Evolutionary conservation across 1,284 basidiomycete species (phyloP), one percentile per base, ranked within the genome.

Genomic region (Ustilago cynodontis): DNA sequence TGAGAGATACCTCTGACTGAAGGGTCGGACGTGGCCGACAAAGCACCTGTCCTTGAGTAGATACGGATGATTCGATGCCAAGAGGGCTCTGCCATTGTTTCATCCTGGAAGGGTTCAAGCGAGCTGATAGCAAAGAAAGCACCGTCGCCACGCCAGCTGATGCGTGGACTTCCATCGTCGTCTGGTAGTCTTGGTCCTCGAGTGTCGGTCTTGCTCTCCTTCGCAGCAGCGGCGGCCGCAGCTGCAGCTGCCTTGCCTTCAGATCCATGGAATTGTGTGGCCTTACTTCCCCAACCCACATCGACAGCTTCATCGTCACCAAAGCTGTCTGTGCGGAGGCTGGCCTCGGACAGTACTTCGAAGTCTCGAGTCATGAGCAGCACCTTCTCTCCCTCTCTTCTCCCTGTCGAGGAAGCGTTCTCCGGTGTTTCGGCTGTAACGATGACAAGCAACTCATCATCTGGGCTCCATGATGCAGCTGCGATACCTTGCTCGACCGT

Each of bases 181-280:
- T 92, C 91, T 1, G 65, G 66, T 0, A 92, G 70, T 33, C 85
- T 87, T 22, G 85, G 85, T 37, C 83, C 72, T 16, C 86, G 67
- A 14, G 76, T 60, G 43, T 79, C 78, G 37, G 65, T 60, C 41
- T 72, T 66, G 51, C 61, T 62, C 49, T 65, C 70, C 55, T 68
- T 69, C 2, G 82, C 79, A 9, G 88, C 80, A 28, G 88, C 86
- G 26, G 88, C 85, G 0, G 89, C 86, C 1, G 89, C 88, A 68
- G 90, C 81, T 0, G 94, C 93, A 4, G 93, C 93, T 10, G 90
- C 88, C 86, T 98, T 99, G 31, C 97, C 97, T 4, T 95, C 89
- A 0, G 94, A 95, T 14, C 97, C 97, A 80, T 98, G 95, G 85
- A 99, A 99, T 85, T 99, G 97, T 0, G 97, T 99, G 81, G 93